These are phyloP conservation scores for Aspergillus conjunctus DNA, from an alignment of 495 filamentous ascomycete genomes.

Conservation along the genomic window DNA sequence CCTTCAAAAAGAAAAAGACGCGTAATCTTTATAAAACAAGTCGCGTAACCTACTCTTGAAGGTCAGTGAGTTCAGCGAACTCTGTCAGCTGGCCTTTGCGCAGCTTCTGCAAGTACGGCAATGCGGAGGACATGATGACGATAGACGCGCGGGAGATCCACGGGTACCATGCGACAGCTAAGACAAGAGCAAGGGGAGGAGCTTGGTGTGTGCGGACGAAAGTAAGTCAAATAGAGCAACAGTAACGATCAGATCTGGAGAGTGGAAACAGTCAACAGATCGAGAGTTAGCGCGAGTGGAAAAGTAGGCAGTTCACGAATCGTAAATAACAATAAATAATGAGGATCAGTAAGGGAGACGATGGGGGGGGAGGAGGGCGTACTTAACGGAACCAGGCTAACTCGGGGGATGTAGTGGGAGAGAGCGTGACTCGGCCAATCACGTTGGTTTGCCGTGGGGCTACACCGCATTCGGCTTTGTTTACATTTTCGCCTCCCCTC, in stretches of 20 bases:
- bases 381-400: background rate
- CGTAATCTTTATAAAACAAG: background rate
- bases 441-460: constrained; percentile 16
- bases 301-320: background rate
- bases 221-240: background rate
- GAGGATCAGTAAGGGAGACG: constrained; percentile 15
- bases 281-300: background rate
- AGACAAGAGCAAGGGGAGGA: constrained; percentile 27
- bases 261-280: constrained; percentile 7
- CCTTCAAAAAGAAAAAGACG: background rate
- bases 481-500: constrained; percentile 26
- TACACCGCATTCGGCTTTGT: constrained; percentile 28
- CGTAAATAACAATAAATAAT: constrained; percentile 10
- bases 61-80: constrained; percentile 69
- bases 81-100: constrained; percentile 80
- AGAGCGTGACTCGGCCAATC: constrained; percentile 17
- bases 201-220: constrained; percentile 3
- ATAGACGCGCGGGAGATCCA: constrained; percentile 38
- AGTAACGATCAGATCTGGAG: background rate
- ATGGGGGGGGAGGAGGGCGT: constrained; percentile 1
- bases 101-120: constrained; percentile 79
- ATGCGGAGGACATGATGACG: constrained; percentile 53
- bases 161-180: constrained; percentile 50
- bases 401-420: background rate
- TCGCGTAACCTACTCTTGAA: constrained; percentile 64